Conservation (phyloP, 768 basidiomycete genomes). For the Gelatoporia subvermispora region DNA sequence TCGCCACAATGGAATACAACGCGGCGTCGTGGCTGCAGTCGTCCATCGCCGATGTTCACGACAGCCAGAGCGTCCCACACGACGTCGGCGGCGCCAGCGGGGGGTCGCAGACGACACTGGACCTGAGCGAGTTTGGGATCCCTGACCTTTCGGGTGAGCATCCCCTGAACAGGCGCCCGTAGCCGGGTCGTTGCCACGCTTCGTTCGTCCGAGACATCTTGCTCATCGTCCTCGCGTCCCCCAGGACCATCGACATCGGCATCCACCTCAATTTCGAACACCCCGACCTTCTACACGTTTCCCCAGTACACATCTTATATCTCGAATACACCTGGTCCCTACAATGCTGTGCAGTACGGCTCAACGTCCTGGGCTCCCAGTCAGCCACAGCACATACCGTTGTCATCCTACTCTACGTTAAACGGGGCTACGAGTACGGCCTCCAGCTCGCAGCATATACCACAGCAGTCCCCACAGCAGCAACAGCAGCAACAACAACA, state of each 20-base stretch:
- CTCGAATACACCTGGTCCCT: constrained; percentile 38
- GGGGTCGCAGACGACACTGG: constrained; percentile 30
- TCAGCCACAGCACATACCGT: constrained; percentile 40
- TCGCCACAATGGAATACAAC: constrained; percentile 42
- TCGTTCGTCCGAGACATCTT: constrained; percentile 9
- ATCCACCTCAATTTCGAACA: constrained; percentile 37
- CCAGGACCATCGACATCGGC: constrained; percentile 35
- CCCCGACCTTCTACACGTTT: constrained; percentile 34
- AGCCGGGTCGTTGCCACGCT: not conserved
- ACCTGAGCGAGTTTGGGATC: constrained; percentile 40
- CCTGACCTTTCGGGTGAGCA: constrained; percentile 39
- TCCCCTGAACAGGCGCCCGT: constrained; percentile 13
- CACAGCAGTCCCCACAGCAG: constrained; percentile 6
- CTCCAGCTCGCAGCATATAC: constrained; percentile 26
- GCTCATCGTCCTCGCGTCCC: constrained; percentile 6
- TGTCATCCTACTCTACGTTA: constrained; percentile 73
- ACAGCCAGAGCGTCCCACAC: constrained; percentile 15
- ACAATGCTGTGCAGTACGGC: constrained; percentile 53
- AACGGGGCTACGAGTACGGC: constrained; percentile 65
- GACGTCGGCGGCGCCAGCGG: constrained; percentile 27
- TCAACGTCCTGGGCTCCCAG: constrained; percentile 39
- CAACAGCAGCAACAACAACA: constrained; percentile 3
- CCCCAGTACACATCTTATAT: constrained; percentile 34
- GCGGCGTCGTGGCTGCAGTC: constrained; percentile 37
- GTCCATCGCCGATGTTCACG: constrained; percentile 16